Percentiles rank a stretch among this genome's conserved stretches.
Evolutionary conservation across 176 grass and related monocot genomes (phyloP).

Genomic region (Coix lacrymajobi): DNA sequence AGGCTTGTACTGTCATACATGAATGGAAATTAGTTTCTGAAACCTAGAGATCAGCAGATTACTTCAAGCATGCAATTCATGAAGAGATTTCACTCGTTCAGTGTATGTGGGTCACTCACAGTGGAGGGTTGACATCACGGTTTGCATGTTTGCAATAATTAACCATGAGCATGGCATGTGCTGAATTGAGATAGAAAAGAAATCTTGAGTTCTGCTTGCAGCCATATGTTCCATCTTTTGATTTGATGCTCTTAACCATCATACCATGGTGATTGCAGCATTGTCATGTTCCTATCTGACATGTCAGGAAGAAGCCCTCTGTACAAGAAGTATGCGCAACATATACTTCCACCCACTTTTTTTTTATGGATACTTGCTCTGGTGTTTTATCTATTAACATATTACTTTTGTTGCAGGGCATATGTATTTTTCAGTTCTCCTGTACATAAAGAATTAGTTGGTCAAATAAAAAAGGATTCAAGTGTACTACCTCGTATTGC

Average conservation of each 20-base stretch:
- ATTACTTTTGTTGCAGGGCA: conserved; percentile 47
- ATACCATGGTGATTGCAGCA: conserved; percentile 48
- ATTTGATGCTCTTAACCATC: conserved; percentile 45
- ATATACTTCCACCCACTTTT: conserved; percentile 1
- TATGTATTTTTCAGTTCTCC: conserved; percentile 96
- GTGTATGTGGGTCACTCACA: neutral
- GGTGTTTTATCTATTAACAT: conserved; percentile 15
- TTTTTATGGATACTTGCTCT: conserved; percentile 22
- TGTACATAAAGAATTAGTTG: conserved; percentile 70
- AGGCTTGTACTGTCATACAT: neutral
- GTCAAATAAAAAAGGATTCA: conserved; percentile 77
- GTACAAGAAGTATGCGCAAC: conserved; percentile 86
- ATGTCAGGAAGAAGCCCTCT: conserved; percentile 96
- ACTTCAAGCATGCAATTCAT: neutral
- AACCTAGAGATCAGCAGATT: neutral
- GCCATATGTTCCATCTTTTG: neutral
- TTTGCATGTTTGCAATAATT: neutral
- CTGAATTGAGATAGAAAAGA: neutral
- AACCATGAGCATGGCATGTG: neutral
- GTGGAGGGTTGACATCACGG: neutral
- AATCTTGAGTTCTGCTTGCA: neutral
- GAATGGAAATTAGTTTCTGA: neutral
- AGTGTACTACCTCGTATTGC: conserved; percentile 82
- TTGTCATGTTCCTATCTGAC: conserved; percentile 82
- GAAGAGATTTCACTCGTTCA: neutral